Evolutionary conservation across 2,329 filamentous ascomycete species (phyloP), one percentile per base, ranked within the genome.

Genomic region (Monosporascus cannonballus): DNA sequence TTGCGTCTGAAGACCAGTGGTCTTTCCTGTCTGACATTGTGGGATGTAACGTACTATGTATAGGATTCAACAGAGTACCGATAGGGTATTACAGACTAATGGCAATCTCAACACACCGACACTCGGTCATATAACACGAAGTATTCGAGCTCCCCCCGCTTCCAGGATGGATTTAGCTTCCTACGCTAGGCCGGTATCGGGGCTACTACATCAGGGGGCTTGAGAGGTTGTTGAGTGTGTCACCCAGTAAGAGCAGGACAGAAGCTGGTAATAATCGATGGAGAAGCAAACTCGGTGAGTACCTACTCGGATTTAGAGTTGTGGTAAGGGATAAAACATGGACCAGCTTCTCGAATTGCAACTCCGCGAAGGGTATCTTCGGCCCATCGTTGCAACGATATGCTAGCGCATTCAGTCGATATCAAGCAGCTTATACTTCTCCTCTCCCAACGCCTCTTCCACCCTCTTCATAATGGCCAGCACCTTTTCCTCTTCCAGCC

Each of bases 401-500:
- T 3, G 27, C 24, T 9, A 37, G 4, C 20, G 15, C 15, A 14
- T 27, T 65, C 62, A 77, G 49, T 78, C 75, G 53, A 79, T 59
- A 24, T 78, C 75, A 48, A 84, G 64, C 9, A 79, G 65, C 56
- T 73, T 58, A 56, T 83, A 84, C 62, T 72, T 79, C 22, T 79
- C 72, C 8, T 78, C 72, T 0, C 77, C 86, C 22, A 96, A 69
- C 0, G 87, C 87, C 55, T 85, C 79, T 69, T 96, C 90, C 3
- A 96, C 77, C 51, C 80, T 78, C 70, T 86, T 79, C 90, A 96
- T 96, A 15, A 87, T 77, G 0, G 86, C 83, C 48, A 96, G 71
- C 0, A 96, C 89, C 73, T 93, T 94, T 72, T 96, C 90, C 68
- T 96, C 91, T 65, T 94, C 86, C 61, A 95, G 72, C 37, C 90